A percentile compares a stretch with the other conserved stretches of the same genome.
These are phyloP conservation scores for Quambalaria eucalypti DNA, from an alignment of 1,284 basidiomycete species.

Conservation along the genomic window DNA sequence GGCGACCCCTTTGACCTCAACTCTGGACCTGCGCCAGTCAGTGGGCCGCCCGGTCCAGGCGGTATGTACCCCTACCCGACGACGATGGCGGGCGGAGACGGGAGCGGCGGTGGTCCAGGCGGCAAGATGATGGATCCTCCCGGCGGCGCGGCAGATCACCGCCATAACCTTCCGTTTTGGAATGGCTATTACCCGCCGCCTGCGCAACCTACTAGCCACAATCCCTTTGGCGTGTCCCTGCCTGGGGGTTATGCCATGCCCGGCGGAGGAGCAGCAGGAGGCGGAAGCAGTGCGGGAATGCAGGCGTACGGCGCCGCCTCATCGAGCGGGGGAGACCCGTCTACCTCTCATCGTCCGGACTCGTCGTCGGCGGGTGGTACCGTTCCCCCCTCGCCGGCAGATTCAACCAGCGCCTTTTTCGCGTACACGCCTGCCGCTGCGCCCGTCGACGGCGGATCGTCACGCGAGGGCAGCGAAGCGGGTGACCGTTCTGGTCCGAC, in stretches of 20 bases:
- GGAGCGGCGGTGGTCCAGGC: neutral
- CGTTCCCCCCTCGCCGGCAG: slow-evolving; percentile 17
- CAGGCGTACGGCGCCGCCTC: too few species aligned
- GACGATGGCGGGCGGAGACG: neutral
- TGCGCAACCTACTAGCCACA: slow-evolving; percentile 8
- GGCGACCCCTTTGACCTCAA: slow-evolving; percentile 16
- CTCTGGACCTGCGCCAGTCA: slow-evolving; percentile 14
- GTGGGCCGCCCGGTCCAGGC: neutral
- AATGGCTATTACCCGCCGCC: neutral
- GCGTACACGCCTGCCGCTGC: slow-evolving; percentile 23
- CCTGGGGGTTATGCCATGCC: slow-evolving; percentile 30
- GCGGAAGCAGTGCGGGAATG: neutral
- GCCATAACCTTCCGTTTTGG: neutral
- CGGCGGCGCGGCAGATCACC: neutral
- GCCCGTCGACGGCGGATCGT: slow-evolving; percentile 2
- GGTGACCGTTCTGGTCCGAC: neutral
- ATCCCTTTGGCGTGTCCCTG: slow-evolving; percentile 30
- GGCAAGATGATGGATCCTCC: neutral
- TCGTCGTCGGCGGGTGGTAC: slow-evolving; percentile 1
- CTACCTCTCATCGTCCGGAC: too few species aligned
- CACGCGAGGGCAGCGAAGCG: neutral
- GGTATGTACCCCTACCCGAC: neutral
- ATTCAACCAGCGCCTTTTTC: slow-evolving; percentile 26
- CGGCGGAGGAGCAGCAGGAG: neutral
- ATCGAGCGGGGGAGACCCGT: too few species aligned